Evolutionary conservation across 768 basidiomycete genomes (phyloP), one percentile per base, ranked within the genome.

Genomic region (Tulasnella sp.): DNA sequence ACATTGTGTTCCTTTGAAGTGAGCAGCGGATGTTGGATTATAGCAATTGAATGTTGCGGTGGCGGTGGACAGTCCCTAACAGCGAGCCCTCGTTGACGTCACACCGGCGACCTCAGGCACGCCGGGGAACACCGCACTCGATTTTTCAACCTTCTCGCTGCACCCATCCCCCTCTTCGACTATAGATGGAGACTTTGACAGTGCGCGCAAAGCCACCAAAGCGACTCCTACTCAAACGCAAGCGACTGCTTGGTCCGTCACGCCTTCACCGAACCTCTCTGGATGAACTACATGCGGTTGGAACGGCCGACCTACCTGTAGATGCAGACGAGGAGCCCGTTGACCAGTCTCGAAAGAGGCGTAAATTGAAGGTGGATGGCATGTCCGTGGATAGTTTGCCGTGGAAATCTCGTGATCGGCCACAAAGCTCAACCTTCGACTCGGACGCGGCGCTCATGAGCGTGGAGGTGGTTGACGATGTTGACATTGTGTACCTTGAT

Each of bases 381-480:
- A 35, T 32, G 19, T 41, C 52, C 35, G 69, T 86, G 1, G 84
- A 92, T 74, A 81, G 84, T 44, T 79, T 97, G 29, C 88, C 89
- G 47, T 97, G 94, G 94, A 92, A 87, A 77, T 76, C 83, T 12
- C 84, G 94, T 39, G 77, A 82, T 5, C 84, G 86, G 64, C 85
- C 89, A 9, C 77, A 81, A 22, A 83, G 90, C 7, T 87, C 86
- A 11, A 77, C 71, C 62, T 77, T 91, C 6, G 88, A 86, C 40
- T 87, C 86, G 62, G 91, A 91, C 72, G 94, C 95, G 62, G 95
- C 93, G 0, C 87, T 98, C 74, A 83, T 98, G 64, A 93, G 91
- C 75, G 81, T 99, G 44, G 96, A 98, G 78, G 97, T 98, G 80
- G 88, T 97, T 0, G 94, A 97, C 17, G 89, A 87, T 62, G 93